A percentile compares a stretch with the other conserved stretches of the same genome.
These are phyloP conservation scores for Fusarium papillatum DNA, from an alignment of 2,329 filamentous ascomycete species.

Conservation along the genomic window DNA sequence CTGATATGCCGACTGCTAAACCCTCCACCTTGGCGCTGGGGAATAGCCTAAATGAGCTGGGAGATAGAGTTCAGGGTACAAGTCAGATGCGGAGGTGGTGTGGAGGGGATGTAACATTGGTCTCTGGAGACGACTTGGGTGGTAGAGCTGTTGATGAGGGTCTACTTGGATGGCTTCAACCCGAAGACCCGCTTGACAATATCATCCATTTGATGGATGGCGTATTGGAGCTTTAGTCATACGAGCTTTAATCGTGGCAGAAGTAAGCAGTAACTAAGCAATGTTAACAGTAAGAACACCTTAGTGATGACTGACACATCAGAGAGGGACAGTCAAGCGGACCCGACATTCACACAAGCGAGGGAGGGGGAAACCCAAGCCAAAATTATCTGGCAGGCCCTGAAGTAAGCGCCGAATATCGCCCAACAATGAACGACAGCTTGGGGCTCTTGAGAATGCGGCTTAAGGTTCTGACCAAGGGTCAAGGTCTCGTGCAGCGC, in stretches of 20 bases:
- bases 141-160: not conserved
- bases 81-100: not conserved
- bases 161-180: not conserved
- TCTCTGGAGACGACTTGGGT: not conserved
- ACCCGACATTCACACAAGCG: not conserved
- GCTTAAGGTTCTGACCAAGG: not conserved
- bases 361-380: not conserved
- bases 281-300: not conserved
- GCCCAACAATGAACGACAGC: not conserved
- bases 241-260: not conserved
- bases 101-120: not conserved
- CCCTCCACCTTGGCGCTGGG: not conserved
- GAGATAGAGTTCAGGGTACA: not conserved
- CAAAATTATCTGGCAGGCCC: not conserved
- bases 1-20: not conserved
- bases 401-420: not conserved
- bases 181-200: not conserved
- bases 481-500: not conserved
- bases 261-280: not conserved
- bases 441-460: not conserved
- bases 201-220: not conserved
- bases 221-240: not conserved
- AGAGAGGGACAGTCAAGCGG: not conserved
- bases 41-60: conserved; percentile 16
- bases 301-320: not conserved